Percentiles rank a stretch among this genome's conserved stretches.
These are phyloP conservation scores for Rhizophagus prolifer DNA, from an alignment of 192 early-diverging fungal genomes.

Conservation along the genomic window DNA sequence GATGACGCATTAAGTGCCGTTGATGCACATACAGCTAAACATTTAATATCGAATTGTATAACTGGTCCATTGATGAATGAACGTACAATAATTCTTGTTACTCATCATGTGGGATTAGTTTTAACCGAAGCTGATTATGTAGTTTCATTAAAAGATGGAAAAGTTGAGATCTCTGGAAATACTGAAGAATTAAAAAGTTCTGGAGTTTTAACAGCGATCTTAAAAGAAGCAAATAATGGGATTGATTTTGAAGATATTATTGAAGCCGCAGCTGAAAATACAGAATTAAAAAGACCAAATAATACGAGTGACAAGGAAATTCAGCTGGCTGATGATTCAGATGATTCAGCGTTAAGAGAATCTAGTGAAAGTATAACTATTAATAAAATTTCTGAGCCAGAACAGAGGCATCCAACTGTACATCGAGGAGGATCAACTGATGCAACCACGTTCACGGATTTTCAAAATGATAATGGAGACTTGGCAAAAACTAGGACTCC, in stretches of 20 bases:
- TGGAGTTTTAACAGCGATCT: not conserved
- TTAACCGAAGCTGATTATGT: conserved; percentile 6
- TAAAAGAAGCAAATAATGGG: not conserved
- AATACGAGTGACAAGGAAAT: too few relatives aligned
- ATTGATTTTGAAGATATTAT: not conserved
- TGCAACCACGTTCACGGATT: too few relatives aligned
- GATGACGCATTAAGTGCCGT: conserved; percentile 94
- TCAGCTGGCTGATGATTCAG: too few relatives aligned
- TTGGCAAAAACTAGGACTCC: conserved; percentile 56
- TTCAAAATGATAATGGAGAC: conserved; percentile 54
- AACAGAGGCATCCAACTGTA: too few relatives aligned
- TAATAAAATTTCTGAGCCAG: conserved; percentile 35
- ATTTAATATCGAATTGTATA: conserved; percentile 75
- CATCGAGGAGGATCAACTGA: too few relatives aligned
- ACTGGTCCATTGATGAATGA: conserved; percentile 66
- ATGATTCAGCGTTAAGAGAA: too few relatives aligned
- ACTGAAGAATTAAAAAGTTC: conserved; percentile 31
- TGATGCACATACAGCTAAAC: conserved; percentile 89
- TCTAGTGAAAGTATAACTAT: conserved; percentile 29
- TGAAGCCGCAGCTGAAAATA: not conserved
- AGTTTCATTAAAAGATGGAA: conserved; percentile 32
- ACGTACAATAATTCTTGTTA: conserved; percentile 84
- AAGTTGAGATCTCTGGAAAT: conserved; percentile 37
- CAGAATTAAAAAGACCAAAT: too few relatives aligned
- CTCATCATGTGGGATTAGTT: conserved; percentile 70